Conservation (phyloP, 345 rosid genomes). For the Turnera subulata region DNA sequence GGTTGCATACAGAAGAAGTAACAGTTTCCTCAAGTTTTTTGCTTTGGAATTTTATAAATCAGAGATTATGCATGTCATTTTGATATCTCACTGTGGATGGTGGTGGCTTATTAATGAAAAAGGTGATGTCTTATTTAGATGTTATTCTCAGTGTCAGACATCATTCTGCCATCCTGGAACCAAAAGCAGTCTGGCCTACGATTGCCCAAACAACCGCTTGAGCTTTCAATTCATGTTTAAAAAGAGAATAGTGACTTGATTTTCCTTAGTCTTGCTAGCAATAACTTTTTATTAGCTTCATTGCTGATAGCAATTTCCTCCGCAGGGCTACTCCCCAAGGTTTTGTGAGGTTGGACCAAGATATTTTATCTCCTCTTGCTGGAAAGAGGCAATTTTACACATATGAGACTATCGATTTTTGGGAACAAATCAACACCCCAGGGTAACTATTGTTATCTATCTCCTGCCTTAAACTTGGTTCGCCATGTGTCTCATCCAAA, state of each 20-base stretch:
- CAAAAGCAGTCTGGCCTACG: neutral
- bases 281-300: neutral
- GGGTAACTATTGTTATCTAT: conserved; percentile 41
- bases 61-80: neutral
- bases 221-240: neutral
- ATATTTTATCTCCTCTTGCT: conserved; percentile 90
- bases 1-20: neutral
- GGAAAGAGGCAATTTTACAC: conserved; percentile 83
- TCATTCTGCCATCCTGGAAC: neutral
- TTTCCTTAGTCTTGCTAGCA: neutral
- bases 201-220: neutral
- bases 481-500: conserved; percentile 4
- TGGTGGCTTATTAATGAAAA: no score
- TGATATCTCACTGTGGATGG: neutral
- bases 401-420: conserved; percentile 83
- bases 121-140: no score
- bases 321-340: conserved; percentile 57
- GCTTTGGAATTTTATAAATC: neutral
- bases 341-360: conserved; percentile 89
- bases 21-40: neutral
- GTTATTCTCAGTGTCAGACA: neutral
- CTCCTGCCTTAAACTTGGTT: neutral
- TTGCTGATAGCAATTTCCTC: neutral
- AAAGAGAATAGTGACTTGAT: neutral
- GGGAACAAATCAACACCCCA: conserved; percentile 97